A percentile compares a stretch with the other conserved stretches of the same genome.
phyloP scores from a whole-genome alignment of 306 rosid species.

The Canavalia ensiformis region DNA sequence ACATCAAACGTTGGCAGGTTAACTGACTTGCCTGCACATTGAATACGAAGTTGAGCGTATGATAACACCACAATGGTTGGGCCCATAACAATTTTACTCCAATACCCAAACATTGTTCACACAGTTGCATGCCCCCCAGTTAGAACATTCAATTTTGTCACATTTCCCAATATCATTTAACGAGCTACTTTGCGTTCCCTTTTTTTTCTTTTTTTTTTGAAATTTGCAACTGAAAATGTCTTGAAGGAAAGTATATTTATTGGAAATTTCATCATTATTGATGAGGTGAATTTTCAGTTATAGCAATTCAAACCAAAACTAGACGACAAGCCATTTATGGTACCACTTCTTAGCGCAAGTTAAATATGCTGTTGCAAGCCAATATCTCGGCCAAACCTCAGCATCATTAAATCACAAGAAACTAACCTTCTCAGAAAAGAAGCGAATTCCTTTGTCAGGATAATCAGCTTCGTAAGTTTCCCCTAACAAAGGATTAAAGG shows the following conservation, averaged over 20 bases:
- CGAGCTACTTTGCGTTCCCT: not conserved
- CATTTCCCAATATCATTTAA: conserved; percentile 19
- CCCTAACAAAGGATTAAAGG: conserved; percentile 96
- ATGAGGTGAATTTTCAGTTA: not conserved
- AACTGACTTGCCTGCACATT: conserved; percentile 2
- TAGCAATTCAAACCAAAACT: conserved; percentile 27
- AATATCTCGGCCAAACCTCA: conserved; percentile 24
- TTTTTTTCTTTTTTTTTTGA: not conserved
- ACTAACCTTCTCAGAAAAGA: conserved; percentile 97
- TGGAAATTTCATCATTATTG: conserved; percentile 2
- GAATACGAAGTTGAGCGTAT: not conserved
- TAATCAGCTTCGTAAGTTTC: conserved; percentile 98
- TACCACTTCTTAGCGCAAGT: not conserved
- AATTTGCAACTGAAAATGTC: conserved; percentile 16
- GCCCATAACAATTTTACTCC: not conserved
- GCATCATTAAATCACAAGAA: conserved; percentile 37
- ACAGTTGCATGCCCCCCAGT: conserved; percentile 21
- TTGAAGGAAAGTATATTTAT: not conserved
- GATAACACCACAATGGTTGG: conserved; percentile 8
- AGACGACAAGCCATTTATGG: not conserved
- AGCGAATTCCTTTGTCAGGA: conserved; percentile 93
- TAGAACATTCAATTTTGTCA: conserved; percentile 14
- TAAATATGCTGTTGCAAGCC: conserved; percentile 24
- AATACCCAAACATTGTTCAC: not conserved
- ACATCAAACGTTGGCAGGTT: conserved; percentile 16